These are phyloP conservation scores for Quercus berberidifolia DNA, from an alignment of 306 rosid species.

Conservation along the genomic window DNA sequence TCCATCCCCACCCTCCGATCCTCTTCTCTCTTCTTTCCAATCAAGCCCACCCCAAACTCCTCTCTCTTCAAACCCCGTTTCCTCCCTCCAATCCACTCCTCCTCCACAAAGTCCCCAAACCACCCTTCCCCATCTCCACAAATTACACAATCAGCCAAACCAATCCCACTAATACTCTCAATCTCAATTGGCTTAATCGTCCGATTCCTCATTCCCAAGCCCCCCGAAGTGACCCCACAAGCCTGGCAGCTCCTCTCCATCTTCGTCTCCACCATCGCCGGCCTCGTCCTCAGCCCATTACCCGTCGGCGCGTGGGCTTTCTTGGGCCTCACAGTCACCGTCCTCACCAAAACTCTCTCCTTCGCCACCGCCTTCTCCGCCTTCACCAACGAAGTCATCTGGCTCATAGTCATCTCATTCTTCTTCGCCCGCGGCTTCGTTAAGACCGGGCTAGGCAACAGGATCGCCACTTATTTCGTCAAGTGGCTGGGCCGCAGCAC, in stretches of 20 bases:
- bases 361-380: constrained; percentile 77
- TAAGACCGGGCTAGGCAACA: constrained; percentile 87
- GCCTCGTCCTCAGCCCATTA: constrained; percentile 79
- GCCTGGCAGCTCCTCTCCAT: constrained; percentile 93
- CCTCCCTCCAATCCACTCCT: constrained; percentile 38
- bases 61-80: constrained; percentile 23
- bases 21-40: constrained; percentile 16
- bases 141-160: constrained; percentile 35
- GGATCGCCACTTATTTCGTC: constrained; percentile 86
- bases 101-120: constrained; percentile 19
- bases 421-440: constrained; percentile 97
- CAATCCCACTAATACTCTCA: constrained; percentile 56
- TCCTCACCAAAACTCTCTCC: constrained; percentile 61
- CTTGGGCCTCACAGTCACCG: constrained; percentile 57
- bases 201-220: constrained; percentile 67
- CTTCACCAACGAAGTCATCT: constrained; percentile 87
- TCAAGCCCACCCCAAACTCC: constrained; percentile 13
- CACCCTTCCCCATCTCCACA: neutral
- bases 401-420: constrained; percentile 94
- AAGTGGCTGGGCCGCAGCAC: constrained; percentile 92
- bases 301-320: constrained; percentile 99
- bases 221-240: constrained; percentile 58
- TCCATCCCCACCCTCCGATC: constrained; percentile 38
- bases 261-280: constrained; percentile 82
- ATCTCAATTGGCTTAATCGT: constrained; percentile 57